Conservation (phyloP, 306 rosid genomes). For the Myrica gale region DNA sequence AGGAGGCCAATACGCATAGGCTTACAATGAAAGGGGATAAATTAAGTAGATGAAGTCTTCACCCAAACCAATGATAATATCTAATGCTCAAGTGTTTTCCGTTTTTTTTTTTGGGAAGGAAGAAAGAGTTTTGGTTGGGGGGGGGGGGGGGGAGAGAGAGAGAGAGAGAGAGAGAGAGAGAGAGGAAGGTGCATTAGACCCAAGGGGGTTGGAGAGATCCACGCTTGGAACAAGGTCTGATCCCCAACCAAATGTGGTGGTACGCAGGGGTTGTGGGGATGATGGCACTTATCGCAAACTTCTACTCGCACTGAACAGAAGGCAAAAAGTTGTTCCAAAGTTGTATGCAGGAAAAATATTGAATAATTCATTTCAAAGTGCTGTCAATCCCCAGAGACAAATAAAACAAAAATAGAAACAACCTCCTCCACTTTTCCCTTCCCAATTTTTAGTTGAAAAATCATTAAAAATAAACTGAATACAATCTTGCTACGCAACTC, state of each 20-base stretch:
- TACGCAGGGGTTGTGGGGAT: neutral
- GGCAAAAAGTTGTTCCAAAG: neutral
- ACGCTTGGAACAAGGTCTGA: neutral
- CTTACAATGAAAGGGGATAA: neutral
- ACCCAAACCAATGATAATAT: neutral
- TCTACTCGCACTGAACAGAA: neutral
- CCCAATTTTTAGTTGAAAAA: neutral
- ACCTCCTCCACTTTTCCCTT: neutral
- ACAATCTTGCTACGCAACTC: neutral
- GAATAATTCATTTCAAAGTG: neutral
- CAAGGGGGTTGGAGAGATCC: neutral
- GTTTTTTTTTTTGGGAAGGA: too few relatives aligned
- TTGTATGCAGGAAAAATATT: neutral
- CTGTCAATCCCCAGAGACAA: neutral
- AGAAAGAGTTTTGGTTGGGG: neutral
- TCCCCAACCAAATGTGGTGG: neutral
- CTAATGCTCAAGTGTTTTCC: neutral
- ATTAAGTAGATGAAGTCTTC: neutral
- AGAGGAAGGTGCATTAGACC: neutral
- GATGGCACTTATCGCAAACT: neutral
- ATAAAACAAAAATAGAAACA: neutral
- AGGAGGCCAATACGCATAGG: neutral
- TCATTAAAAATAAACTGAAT: neutral
- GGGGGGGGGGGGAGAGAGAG: too few relatives aligned
- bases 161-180: too few relatives aligned